phyloP scores from a whole-genome alignment of 2,329 filamentous ascomycete genomes.

The Neonectria magnoliae region DNA sequence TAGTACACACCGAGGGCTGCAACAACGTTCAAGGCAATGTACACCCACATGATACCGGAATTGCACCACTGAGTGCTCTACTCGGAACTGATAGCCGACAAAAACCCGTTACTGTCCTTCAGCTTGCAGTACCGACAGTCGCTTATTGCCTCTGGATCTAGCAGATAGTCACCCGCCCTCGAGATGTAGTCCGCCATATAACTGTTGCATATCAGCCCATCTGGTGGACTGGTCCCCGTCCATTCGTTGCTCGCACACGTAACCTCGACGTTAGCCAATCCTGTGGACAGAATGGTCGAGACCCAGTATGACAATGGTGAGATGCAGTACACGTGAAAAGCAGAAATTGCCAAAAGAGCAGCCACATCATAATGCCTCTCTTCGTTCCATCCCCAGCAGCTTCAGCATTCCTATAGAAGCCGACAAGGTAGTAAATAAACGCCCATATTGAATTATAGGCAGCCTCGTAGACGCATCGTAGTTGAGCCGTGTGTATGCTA shows the following conservation, averaged over 20 bases:
- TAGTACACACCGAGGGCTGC: conserved; percentile 67
- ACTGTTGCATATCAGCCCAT: conserved; percentile 64
- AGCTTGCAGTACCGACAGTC: conserved; percentile 66
- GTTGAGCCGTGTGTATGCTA: not conserved
- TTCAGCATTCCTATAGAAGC: conserved; percentile 75
- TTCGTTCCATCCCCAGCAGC: conserved; percentile 68
- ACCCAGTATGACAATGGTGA: conserved; percentile 86
- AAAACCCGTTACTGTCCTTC: conserved; percentile 60
- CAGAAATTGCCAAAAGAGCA: conserved; percentile 77
- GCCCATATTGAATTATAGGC: conserved; percentile 67
- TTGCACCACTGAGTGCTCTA: conserved; percentile 74
- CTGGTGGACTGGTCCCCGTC: conserved; percentile 69
- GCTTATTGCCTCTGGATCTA: conserved; percentile 56
- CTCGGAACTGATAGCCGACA: conserved; percentile 58
- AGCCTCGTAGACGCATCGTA: not conserved
- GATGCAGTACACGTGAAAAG: conserved; percentile 77
- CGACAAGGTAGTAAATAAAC: conserved; percentile 86
- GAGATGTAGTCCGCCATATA: conserved; percentile 66
- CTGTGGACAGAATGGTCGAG: conserved; percentile 74
- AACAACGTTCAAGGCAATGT: conserved; percentile 65
- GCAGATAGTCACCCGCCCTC: conserved; percentile 61
- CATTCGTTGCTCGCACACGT: conserved; percentile 75
- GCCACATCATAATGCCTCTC: conserved; percentile 79
- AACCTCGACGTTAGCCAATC: conserved; percentile 72
- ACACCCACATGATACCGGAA: conserved; percentile 69